Conservation (phyloP, 1,284 basidiomycete species). For the Irpex sp. region DNA sequence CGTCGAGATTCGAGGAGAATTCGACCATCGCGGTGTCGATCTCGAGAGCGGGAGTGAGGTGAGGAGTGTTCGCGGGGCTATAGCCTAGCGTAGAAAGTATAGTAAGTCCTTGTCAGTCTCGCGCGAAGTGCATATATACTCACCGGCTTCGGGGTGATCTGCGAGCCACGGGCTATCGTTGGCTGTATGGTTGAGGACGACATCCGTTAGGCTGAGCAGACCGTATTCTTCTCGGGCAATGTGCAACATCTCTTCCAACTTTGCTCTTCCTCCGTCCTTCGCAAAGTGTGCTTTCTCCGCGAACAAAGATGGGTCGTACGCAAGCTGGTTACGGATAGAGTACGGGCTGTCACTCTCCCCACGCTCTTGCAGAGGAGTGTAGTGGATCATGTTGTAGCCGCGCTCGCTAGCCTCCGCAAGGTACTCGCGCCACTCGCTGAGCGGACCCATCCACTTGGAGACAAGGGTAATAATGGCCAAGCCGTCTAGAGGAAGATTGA, state of each 20-base stretch:
- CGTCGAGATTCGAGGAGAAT: constrained; percentile 64
- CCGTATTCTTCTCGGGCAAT: constrained; percentile 81
- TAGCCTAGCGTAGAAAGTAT: constrained; percentile 52
- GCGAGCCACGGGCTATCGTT: constrained; percentile 89
- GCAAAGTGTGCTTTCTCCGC: constrained; percentile 31
- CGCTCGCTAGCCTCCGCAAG: constrained; percentile 79
- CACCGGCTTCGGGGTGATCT: constrained; percentile 91
- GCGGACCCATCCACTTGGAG: constrained; percentile 94
- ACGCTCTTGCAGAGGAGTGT: constrained; percentile 87
- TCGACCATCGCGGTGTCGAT: constrained; percentile 81
- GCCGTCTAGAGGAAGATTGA: constrained; percentile 78
- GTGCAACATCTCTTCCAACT: constrained; percentile 59
- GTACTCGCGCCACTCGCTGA: constrained; percentile 70
- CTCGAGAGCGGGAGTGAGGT: constrained; percentile 83
- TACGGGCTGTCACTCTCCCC: constrained; percentile 89
- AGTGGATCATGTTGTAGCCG: constrained; percentile 96
- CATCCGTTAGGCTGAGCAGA: constrained; percentile 83
- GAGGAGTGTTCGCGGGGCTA: constrained; percentile 84
- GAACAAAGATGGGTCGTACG: constrained; percentile 76
- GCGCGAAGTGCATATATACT: constrained; percentile 14
- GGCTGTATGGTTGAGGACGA: constrained; percentile 94
- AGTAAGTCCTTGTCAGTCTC: no score
- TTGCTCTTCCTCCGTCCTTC: constrained; percentile 47
- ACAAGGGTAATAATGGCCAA: constrained; percentile 84
- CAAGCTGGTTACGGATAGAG: constrained; percentile 82